phyloP scores from a whole-genome alignment of 192 early-diverging fungal genomes.

The Hyaloraphidium curvatum region DNA sequence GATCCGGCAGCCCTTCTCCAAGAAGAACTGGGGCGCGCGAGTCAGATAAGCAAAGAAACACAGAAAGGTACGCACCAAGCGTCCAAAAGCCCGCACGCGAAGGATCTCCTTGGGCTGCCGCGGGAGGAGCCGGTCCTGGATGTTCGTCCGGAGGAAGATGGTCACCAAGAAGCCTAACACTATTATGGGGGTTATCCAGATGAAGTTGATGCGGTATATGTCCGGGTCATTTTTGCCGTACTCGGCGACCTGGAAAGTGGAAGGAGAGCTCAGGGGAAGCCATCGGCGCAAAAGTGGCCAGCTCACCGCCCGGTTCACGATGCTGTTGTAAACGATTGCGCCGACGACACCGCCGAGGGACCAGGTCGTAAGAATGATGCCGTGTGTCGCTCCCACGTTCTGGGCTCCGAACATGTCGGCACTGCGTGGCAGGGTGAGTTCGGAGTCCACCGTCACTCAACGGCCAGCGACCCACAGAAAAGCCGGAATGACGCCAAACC shows the following conservation, averaged over 20 bases:
- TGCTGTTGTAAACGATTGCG: too few species aligned
- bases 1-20: too few species aligned
- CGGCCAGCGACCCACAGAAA: background rate
- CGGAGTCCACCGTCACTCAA: too few species aligned
- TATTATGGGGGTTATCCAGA: constrained; percentile 45
- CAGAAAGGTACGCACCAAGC: too few species aligned
- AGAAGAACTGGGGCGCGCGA: too few species aligned
- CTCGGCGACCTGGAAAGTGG: constrained; percentile 14
- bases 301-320: too few species aligned
- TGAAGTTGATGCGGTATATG: constrained; percentile 39
- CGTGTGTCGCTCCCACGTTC: constrained; percentile 53
- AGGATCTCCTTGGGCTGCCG: constrained; percentile 31
- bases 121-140: constrained; percentile 46
- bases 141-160: constrained; percentile 35
- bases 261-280: too few species aligned
- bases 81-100: too few species aligned
- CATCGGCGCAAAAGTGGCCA: too few species aligned
- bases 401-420: constrained; percentile 65
- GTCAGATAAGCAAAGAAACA: too few species aligned
- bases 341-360: constrained; percentile 53
- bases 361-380: constrained; percentile 59
- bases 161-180: constrained; percentile 33
- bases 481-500: background rate
- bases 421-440: too few species aligned
- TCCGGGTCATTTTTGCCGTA: constrained; percentile 26